A percentile compares a stretch with the other conserved stretches of the same genome.
Conservation (phyloP, 192 early-diverging fungal genomes). For the Linnemannia schmuckeri region DNA sequence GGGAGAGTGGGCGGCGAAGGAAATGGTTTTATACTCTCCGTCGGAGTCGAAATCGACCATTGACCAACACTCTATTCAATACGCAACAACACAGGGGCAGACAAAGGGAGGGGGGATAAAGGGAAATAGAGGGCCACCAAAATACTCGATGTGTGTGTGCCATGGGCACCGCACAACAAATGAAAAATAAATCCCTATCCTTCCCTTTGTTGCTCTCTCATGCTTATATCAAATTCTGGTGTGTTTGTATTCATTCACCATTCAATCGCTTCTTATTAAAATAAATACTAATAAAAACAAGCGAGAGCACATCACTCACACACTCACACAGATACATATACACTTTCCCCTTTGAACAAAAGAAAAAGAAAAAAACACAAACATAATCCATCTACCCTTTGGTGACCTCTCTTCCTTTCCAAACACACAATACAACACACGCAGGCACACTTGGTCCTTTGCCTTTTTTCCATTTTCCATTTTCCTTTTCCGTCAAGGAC, state of each 20-base stretch:
- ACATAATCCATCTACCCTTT: not conserved
- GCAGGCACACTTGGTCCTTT: not conserved
- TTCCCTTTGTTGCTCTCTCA: not conserved
- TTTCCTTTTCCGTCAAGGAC: not conserved
- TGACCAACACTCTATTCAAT: not conserved
- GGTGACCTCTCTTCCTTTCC: not conserved
- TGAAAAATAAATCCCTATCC: constrained; percentile 3
- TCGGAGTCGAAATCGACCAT: constrained; percentile 2
- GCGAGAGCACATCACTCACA: not conserved
- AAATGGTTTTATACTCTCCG: constrained; percentile 4
- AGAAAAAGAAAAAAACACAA: not conserved
- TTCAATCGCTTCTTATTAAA: constrained; percentile 8
- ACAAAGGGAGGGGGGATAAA: not conserved
- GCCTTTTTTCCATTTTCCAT: not conserved
- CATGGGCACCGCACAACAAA: constrained; percentile 11
- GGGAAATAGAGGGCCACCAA: not conserved
- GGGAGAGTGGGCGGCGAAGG: not conserved
- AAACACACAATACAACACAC: not conserved
- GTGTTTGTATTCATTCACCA: constrained; percentile 18
- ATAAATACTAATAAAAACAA: not conserved
- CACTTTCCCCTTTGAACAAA: not conserved
- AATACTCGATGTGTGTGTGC: not conserved
- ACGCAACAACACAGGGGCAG: not conserved
- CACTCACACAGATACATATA: not conserved
- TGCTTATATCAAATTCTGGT: constrained; percentile 13